These are phyloP conservation scores for Mycotypha africana DNA, from an alignment of 371 early-diverging fungal species.

Conservation along the genomic window DNA sequence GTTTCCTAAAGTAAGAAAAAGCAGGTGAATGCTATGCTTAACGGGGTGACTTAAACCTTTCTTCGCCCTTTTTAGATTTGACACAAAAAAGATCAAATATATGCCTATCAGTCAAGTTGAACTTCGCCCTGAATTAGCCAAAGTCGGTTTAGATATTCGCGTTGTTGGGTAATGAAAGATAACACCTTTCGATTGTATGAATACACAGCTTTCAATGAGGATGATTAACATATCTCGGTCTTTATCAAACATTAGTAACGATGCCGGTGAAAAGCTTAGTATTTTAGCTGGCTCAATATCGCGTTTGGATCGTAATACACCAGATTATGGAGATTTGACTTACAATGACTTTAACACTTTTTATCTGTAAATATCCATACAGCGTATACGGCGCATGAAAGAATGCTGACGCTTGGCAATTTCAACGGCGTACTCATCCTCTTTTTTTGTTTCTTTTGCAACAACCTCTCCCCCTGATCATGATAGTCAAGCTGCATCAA, in stretches of 20 bases:
- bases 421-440: too few species aligned
- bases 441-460: neutral
- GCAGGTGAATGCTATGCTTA: too few species aligned
- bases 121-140: conserved; percentile 77
- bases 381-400: too few species aligned
- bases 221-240: neutral
- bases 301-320: conserved; percentile 79
- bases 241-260: conserved; percentile 51
- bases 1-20: conserved; percentile 43
- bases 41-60: too few species aligned
- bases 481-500: conserved; percentile 68
- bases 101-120: conserved; percentile 76
- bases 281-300: conserved; percentile 88
- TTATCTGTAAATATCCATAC: conserved; percentile 45
- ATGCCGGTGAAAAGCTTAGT: conserved; percentile 90
- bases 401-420: too few species aligned
- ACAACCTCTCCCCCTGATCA: neutral
- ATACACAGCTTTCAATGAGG: neutral
- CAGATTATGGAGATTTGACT: conserved; percentile 50
- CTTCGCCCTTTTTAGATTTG: conserved; percentile 41
- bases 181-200: too few species aligned
- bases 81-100: conserved; percentile 71
- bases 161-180: conserved; percentile 88
- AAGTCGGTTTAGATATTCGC: conserved; percentile 87
- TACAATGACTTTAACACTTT: conserved; percentile 80